Evolutionary conservation across 169 alveolate genomes (phyloP).

Genomic region (Amoebophrya sp.): DNA sequence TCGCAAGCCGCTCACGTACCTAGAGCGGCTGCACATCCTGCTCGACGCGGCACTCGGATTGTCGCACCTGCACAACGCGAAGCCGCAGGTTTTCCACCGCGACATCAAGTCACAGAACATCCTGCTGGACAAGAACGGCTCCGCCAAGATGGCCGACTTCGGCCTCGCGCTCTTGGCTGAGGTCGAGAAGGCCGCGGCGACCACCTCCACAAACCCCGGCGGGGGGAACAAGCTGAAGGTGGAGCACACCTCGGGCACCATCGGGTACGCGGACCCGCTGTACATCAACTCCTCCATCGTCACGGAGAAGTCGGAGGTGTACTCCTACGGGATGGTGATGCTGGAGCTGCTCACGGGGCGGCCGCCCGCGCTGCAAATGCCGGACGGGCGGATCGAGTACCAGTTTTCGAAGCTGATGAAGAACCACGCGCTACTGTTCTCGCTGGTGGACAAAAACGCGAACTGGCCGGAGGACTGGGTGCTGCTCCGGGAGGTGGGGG

Average conservation of each 20-base stretch:
- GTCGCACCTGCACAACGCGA: conserved; percentile 20
- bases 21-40: conserved; percentile 14
- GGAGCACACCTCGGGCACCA: conserved; percentile 26
- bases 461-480: too few relatives aligned
- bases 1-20: too few relatives aligned
- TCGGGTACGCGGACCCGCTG: conserved; percentile 27
- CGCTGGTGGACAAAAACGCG: too few relatives aligned
- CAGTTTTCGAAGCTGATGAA: too few relatives aligned
- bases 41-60: conserved; percentile 21
- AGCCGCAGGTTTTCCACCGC: conserved; percentile 39
- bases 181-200: too few relatives aligned
- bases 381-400: too few relatives aligned
- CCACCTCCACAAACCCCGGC: too few relatives aligned
- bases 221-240: too few relatives aligned
- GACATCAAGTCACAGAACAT: conserved; percentile 62
- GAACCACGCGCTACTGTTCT: too few relatives aligned
- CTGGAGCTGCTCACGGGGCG: conserved; percentile 22
- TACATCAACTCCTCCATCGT: conserved; percentile 20
- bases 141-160: conserved; percentile 57
- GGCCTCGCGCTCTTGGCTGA: conserved; percentile 35
- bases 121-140: conserved; percentile 43
- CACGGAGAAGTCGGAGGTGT: conserved; percentile 25
- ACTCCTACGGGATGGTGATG: conserved; percentile 27
- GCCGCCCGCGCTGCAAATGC: too few relatives aligned
- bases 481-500: too few relatives aligned